Base-by-base conservation (phyloP, 345 rosid genomes). In the Nasturtium officinale region DNA sequence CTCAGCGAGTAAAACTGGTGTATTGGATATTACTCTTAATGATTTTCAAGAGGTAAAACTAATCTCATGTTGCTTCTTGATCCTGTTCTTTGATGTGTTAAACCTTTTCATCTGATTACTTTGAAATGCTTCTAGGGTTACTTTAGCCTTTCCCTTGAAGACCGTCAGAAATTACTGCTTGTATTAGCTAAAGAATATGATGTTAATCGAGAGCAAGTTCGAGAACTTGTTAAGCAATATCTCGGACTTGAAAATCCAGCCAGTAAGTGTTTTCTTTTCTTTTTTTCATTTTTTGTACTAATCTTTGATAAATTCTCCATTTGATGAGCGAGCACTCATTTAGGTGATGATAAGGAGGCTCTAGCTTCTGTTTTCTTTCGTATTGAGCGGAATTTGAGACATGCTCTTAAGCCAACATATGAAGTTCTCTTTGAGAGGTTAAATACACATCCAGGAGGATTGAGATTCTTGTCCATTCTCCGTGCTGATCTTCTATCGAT, bases 401-500 rank as follows among this genome's bases (percentile, higher is more conserved):
- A 90, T 64, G 84, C 89, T 58, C 92, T 91, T 52, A 79, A 83
- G 84, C 98, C 98, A 21, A 72, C 74, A 11, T 91, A 90, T 84
- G 96, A 89, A 79, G 72, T 78, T 73, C 89, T 95, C 55, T 95
- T 95, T 79, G 96, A 95, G 76, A 81, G 94, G 61, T 78, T 95
- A 63, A 91, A 91, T 80, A 91, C 83, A 32, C 93, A 95, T 69
- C 87, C 89, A 18, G 96, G 90, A 68, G 98, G 99, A 26, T 70
- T 91, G 89, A 87, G 83, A 82, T 81, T 91, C 83, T 78, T 95
- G 80, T 71, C 90, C 35, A 61, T 82, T 58, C 84, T 95, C 53
- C 92, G 96, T 16, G 92, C 98, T 47, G 96, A 95, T 83, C 86
- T 91, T 51, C 82, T 90, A 46, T 83, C 82, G 0, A 73, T 87